Evolutionary conservation across 192 early-diverging fungal genomes (phyloP).

Genomic region (Backusella parvicylindrica): DNA sequence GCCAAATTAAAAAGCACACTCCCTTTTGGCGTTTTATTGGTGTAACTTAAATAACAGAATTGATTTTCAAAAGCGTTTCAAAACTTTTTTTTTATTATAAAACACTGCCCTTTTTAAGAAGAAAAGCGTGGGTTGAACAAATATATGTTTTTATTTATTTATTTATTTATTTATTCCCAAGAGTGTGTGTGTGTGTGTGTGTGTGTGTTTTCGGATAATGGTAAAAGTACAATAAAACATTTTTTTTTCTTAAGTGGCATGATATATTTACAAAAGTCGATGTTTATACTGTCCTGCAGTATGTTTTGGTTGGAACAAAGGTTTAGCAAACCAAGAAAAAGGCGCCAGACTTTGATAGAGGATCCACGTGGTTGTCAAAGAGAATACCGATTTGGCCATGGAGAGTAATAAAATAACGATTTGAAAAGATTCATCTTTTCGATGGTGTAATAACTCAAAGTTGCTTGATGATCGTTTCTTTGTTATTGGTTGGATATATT

Average conservation of each 20-base stretch:
- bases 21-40: background rate
- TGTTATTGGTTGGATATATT: background rate
- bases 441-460: background rate
- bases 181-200: too few relatives aligned
- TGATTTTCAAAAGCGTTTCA: background rate
- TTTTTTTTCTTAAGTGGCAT: background rate
- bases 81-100: background rate
- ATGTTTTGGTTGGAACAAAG: background rate
- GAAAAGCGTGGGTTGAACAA: background rate
- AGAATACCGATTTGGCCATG: background rate
- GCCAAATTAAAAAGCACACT: too few relatives aligned
- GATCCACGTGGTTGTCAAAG: conserved; percentile 11
- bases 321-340: background rate
- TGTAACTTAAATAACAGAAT: background rate
- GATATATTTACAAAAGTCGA: background rate
- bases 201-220: too few relatives aligned
- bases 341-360: conserved; percentile 12
- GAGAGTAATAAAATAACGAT: background rate
- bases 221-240: background rate
- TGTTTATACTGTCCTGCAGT: background rate
- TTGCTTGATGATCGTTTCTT: background rate
- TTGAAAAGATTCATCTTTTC: background rate
- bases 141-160: background rate
- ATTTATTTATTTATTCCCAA: background rate
- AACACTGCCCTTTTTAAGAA: background rate